These are phyloP conservation scores for Trichoderma asperelloides DNA, from an alignment of 495 filamentous ascomycete genomes.

Conservation along the genomic window DNA sequence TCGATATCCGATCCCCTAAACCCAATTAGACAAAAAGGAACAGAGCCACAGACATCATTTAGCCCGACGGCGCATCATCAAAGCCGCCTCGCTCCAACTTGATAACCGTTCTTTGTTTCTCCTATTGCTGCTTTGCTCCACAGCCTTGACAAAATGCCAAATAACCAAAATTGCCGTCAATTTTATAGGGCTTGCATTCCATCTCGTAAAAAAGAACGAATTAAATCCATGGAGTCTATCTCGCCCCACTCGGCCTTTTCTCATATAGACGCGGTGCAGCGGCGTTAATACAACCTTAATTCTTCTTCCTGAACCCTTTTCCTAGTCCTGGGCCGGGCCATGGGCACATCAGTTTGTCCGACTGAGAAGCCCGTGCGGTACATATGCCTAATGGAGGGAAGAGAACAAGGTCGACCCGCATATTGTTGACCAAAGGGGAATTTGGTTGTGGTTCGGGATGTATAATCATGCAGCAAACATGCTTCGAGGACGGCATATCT, in stretches of 20 bases:
- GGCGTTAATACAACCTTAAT: too few relatives aligned
- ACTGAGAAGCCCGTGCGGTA: neutral
- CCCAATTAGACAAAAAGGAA: neutral
- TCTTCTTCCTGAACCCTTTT: too few relatives aligned
- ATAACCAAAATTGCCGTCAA: too few relatives aligned
- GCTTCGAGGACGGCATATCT: neutral
- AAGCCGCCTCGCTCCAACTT: neutral
- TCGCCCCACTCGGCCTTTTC: too few relatives aligned
- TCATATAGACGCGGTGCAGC: too few relatives aligned
- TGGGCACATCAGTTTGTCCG: neutral
- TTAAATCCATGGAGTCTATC: too few relatives aligned
- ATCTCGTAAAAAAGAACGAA: too few relatives aligned
- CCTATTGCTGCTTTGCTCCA: neutral
- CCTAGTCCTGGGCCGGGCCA: neutral
- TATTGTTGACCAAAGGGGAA: neutral
- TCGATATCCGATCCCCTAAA: neutral
- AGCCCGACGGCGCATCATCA: conserved; percentile 3
- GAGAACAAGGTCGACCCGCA: neutral
- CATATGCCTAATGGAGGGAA: neutral
- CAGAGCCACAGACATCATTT: neutral
- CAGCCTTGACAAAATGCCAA: neutral
- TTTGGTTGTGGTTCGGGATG: neutral
- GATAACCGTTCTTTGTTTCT: too few relatives aligned
- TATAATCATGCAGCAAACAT: too few relatives aligned
- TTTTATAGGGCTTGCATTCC: too few relatives aligned